phyloP scores from a whole-genome alignment of 192 early-diverging fungal species.

The Coemansia sp. region DNA sequence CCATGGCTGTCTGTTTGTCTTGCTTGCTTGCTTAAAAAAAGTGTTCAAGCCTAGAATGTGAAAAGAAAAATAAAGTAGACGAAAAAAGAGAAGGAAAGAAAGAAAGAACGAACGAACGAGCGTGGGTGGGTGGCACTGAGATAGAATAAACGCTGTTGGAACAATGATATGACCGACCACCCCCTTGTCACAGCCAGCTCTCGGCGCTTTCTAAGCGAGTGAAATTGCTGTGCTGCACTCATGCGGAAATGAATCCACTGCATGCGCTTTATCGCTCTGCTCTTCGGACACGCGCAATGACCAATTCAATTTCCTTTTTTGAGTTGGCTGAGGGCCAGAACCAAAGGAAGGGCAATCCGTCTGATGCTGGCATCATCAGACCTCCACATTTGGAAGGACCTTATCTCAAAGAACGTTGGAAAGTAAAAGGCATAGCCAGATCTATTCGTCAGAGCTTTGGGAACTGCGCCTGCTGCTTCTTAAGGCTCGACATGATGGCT shows the following conservation, averaged over 20 bases:
- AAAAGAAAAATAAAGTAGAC: background rate
- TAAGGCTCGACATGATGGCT: conserved; percentile 41
- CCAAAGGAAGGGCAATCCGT: no score
- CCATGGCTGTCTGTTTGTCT: background rate
- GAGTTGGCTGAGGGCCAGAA: no score
- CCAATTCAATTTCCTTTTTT: no score
- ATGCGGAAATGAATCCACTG: no score
- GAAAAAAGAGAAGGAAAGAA: background rate
- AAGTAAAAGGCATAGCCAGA: no score
- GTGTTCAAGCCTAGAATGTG: background rate
- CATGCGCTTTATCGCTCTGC: no score
- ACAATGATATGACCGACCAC: background rate
- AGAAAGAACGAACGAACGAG: background rate
- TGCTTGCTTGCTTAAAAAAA: background rate
- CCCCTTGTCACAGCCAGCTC: background rate
- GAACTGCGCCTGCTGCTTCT: conserved; percentile 44
- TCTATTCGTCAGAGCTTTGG: conserved; percentile 32
- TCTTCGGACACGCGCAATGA: no score
- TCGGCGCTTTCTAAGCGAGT: background rate
- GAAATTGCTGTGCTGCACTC: background rate
- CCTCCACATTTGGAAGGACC: background rate
- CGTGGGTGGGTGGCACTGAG: no score
- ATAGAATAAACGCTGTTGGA: background rate
- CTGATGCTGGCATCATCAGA: no score
- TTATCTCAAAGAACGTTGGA: no score